Percentiles rank a stretch among this genome's conserved stretches.
Evolutionary conservation across 345 rosid genomes (phyloP).

Genomic region (Syzygium jambos): DNA sequence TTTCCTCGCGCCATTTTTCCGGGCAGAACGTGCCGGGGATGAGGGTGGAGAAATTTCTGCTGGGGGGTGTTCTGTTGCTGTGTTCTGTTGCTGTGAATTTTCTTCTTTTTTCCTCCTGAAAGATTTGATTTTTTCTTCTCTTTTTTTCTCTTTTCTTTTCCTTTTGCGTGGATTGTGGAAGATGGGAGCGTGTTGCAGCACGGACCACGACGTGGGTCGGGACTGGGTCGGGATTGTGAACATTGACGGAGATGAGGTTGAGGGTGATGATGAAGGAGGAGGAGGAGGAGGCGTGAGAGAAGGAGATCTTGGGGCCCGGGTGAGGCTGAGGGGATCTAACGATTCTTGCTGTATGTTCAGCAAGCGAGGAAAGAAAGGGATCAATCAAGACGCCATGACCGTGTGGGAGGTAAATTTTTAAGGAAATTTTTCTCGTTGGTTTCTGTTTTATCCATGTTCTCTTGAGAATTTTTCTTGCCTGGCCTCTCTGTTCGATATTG

Average conservation of each 20-base stretch:
- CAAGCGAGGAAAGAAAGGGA: conserved; percentile 71
- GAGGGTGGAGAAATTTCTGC: neutral
- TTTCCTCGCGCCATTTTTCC: neutral
- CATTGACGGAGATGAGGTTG: conserved; percentile 15
- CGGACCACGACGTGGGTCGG: neutral
- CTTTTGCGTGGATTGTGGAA: neutral
- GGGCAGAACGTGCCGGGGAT: neutral
- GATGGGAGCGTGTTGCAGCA: conserved; percentile 90
- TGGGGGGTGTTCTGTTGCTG: neutral
- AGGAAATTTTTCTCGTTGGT: neutral
- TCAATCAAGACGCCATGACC: conserved; percentile 86
- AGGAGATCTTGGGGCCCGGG: conserved; percentile 50
- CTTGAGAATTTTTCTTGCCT: neutral
- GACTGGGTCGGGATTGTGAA: neutral
- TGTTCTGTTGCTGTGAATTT: neutral
- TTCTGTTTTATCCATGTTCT: neutral
- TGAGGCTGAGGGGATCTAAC: conserved; percentile 45
- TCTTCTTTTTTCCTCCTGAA: neutral
- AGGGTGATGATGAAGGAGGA: conserved; percentile 9
- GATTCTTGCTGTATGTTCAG: conserved; percentile 72
- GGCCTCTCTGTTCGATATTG: neutral
- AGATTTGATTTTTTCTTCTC: neutral
- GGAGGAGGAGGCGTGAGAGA: conserved; percentile 1
- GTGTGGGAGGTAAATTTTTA: conserved; percentile 80
- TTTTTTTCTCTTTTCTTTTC: neutral